Conservation (phyloP, 768 basidiomycete species). For the Saitozyma sp. region DNA sequence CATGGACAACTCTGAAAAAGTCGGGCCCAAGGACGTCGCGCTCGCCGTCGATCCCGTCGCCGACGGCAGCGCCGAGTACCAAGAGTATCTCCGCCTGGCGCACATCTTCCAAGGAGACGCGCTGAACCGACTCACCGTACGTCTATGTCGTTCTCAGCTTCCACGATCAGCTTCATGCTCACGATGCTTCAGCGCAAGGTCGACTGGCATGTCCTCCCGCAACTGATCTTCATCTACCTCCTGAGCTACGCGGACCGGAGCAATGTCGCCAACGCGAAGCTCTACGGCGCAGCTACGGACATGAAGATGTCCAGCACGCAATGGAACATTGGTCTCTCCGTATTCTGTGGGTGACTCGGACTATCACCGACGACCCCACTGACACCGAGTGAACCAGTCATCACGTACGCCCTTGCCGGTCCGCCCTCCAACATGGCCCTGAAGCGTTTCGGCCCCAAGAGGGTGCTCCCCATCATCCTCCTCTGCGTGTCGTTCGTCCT, state of each 20-base stretch:
- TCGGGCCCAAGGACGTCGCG: not conserved
- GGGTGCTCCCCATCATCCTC: slow-evolving; percentile 19
- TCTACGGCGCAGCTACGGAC: slow-evolving; percentile 26
- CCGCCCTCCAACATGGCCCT: slow-evolving; percentile 26
- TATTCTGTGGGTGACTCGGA: slow-evolving; percentile 13
- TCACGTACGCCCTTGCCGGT: slow-evolving; percentile 27
- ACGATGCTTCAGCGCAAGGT: slow-evolving; percentile 19
- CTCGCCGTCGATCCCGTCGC: slow-evolving; percentile 11
- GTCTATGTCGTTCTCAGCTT: not conserved
- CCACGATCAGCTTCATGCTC: not conserved
- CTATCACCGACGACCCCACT: not conserved
- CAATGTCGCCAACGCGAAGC: slow-evolving; percentile 40
- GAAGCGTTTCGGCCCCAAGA: slow-evolving; percentile 33
- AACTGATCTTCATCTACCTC: slow-evolving; percentile 34
- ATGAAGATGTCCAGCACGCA: slow-evolving; percentile 16
- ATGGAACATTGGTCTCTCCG: slow-evolving; percentile 37
- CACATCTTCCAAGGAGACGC: slow-evolving; percentile 25
- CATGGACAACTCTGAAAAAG: no score
- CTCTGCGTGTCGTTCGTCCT: slow-evolving; percentile 17
- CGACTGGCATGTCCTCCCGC: slow-evolving; percentile 28
- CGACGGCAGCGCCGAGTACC: slow-evolving; percentile 16
- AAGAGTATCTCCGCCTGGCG: slow-evolving; percentile 22
- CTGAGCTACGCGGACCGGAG: slow-evolving; percentile 31
- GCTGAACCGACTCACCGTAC: slow-evolving; percentile 29
- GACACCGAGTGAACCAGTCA: slow-evolving; percentile 14